Evolutionary conservation across 1,139 yeast species (phyloP), one percentile per base, ranked within the genome.

Genomic region (Hansenula anomala): DNA sequence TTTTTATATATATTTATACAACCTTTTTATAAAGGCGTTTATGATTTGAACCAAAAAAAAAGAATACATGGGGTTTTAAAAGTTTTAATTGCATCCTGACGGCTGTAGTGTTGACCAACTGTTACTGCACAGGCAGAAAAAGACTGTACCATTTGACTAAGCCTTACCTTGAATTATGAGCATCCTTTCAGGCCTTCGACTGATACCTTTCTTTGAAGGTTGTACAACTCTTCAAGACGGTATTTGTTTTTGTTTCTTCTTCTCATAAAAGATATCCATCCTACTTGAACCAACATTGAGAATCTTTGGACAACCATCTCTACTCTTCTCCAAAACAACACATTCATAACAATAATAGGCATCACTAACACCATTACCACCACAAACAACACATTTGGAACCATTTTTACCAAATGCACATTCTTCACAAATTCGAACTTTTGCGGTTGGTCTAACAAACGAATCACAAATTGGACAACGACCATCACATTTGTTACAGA

Each of bases 281-380:
- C 78, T 75, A 42, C 80, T 75, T 25, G 88, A 76, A 4, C 97
- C 97, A 38, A 88, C 67, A 54, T 89, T 90, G 19, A 84, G 60
- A 37, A 90, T 77, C 50, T 84, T 73, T 0, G 97, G 97, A 63
- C 98, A 90, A 2, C 98, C 98, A 57, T 90, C 96, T 31, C 96
- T 66, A 55, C 87, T 89, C 54, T 79, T 80, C 54, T 89, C 97
- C 35, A 77, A 56, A 34, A 78, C 58, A 6, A 89, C 92, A 60
- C 98, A 90, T 58, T 89, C 96, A 49, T 77, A 71, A 56, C 98
- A 90, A 60, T 88, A 92, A 56, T 69, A 86, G 0, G 96, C 96
- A 27, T 80, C 83, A 4, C 73, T 64, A 3, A 73, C 73, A 3
- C 84, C 87, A 12, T 70, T 45, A 36, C 61, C 62, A 18, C 89